Percentiles rank a stretch among this genome's conserved stretches.
phyloP scores from a whole-genome alignment of 1,139 yeast genomes.

The Saccharomyces hybrid region DNA sequence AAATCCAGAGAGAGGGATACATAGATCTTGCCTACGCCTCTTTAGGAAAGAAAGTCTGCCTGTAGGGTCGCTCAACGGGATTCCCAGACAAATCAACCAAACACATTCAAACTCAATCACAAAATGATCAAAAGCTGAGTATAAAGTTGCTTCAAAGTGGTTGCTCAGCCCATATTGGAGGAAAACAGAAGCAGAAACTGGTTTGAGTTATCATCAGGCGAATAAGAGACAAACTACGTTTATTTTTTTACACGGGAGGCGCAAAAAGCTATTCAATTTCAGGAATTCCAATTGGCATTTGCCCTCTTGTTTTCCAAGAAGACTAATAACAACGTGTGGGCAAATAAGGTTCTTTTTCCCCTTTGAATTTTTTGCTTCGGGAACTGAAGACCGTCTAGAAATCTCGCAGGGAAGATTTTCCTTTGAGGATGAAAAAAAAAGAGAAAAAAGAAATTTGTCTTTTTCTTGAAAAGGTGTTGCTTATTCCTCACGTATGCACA shows the following conservation, averaged over 20 bases:
- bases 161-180: too few relatives aligned
- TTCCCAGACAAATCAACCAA: neutral
- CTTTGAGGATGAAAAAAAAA: neutral
- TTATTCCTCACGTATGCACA: neutral
- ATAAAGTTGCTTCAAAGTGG: neutral
- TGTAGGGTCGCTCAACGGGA: neutral
- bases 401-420: neutral
- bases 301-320: neutral
- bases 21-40: neutral
- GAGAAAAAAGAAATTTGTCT: neutral
- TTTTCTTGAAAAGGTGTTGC: neutral
- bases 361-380: neutral
- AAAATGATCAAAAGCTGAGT: neutral
- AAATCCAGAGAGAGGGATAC: neutral
- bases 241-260: neutral
- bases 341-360: neutral
- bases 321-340: neutral
- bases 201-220: too few relatives aligned
- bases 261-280: neutral
- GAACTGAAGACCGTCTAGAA: neutral
- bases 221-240: too few relatives aligned
- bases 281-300: neutral
- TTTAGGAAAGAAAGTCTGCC: neutral
- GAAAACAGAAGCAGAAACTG: too few relatives aligned
- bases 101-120: neutral